A percentile compares a stretch with the other conserved stretches of the same genome.
phyloP scores from a whole-genome alignment of 805 yeast genomes.

The Suhomyces sp. region DNA sequence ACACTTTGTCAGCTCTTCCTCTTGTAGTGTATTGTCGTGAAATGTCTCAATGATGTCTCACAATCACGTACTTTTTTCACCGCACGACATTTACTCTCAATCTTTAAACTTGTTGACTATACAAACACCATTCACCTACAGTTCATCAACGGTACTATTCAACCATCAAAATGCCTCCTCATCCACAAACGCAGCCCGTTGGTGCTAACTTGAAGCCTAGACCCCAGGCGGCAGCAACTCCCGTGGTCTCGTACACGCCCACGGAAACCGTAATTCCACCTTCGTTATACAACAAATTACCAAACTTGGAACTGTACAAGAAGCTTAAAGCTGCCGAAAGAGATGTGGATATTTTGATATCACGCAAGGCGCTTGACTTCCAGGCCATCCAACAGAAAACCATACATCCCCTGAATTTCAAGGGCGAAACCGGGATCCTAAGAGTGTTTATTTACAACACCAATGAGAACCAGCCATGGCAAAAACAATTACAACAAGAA shows the following conservation, averaged over 20 bases:
- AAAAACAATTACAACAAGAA: constrained; percentile 29
- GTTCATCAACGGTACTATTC: background rate
- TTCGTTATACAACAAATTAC: constrained; percentile 43
- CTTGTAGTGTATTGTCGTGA: too few species aligned
- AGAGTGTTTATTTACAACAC: constrained; percentile 83
- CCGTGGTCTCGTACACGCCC: constrained; percentile 43
- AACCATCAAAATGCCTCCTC: constrained; percentile 16
- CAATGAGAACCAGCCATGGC: constrained; percentile 87
- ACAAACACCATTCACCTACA: too few species aligned
- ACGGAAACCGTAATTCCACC: constrained; percentile 42
- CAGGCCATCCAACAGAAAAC: constrained; percentile 59
- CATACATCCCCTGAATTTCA: constrained; percentile 36
- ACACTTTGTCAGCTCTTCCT: too few species aligned
- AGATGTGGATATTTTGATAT: constrained; percentile 73
- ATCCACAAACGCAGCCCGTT: constrained; percentile 14
- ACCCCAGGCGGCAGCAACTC: constrained; percentile 33
- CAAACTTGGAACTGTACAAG: constrained; percentile 72
- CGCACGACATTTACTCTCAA: too few species aligned
- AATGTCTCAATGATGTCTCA: too few species aligned
- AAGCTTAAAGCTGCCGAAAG: constrained; percentile 78
- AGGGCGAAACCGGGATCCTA: constrained; percentile 56
- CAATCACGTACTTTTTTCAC: too few species aligned
- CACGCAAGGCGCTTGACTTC: constrained; percentile 80
- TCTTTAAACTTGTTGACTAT: too few species aligned
- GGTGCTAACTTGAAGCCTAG: constrained; percentile 27